phyloP scores from a whole-genome alignment of 768 basidiomycete genomes.

The Lepiota venenata region DNA sequence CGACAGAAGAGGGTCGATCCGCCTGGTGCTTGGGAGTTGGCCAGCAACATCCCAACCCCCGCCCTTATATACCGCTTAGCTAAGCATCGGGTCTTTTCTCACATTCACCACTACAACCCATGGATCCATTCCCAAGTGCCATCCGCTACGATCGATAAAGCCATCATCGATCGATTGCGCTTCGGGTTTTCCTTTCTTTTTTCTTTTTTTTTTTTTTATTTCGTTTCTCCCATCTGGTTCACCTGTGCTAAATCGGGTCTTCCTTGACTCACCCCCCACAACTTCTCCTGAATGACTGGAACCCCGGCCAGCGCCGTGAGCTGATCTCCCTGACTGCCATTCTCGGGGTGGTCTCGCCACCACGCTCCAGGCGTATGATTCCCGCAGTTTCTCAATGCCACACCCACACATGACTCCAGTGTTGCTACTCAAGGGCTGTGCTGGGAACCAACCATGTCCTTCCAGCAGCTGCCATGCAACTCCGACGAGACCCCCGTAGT shows the following conservation, averaged over 20 bases:
- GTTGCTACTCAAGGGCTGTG: conserved; percentile 2
- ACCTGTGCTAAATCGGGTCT: background rate
- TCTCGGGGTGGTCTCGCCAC: background rate
- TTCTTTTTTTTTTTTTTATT: no score
- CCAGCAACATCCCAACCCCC: conserved; percentile 20
- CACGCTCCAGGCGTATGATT: conserved; percentile 3
- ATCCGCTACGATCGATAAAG: no score
- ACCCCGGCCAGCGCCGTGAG: background rate
- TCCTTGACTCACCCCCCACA: background rate
- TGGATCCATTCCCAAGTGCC: no score
- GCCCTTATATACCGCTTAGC: conserved; percentile 28
- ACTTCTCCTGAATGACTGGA: background rate
- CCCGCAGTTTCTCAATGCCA: conserved; percentile 1
- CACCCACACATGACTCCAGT: background rate
- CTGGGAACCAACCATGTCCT: background rate
- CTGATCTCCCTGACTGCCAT: conserved; percentile 6
- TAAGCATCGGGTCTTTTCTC: conserved; percentile 22
- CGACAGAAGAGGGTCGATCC: conserved; percentile 51
- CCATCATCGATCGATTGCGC: no score
- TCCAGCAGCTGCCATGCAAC: background rate
- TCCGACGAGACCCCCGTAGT: conserved; percentile 5
- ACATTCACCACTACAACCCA: conserved; percentile 2
- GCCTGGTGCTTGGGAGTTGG: conserved; percentile 36
- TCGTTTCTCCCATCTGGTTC: no score
- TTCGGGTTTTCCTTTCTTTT: no score